Conservation (phyloP, 2,329 filamentous ascomycete genomes). For the Alternaria viburni region DNA sequence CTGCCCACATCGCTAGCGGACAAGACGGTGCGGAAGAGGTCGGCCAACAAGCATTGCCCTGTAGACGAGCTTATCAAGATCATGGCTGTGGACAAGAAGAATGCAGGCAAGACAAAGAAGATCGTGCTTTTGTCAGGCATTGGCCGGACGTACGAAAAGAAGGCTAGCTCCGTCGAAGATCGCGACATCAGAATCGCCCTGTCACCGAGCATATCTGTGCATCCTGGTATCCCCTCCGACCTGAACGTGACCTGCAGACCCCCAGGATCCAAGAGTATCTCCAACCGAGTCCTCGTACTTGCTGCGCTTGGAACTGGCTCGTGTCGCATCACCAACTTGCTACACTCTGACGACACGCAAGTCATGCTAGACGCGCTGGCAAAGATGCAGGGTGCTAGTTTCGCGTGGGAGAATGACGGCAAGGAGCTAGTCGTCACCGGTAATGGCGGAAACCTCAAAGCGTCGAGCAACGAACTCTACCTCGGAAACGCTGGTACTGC, state of each 20-base stretch:
- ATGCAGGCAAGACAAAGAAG: conserved; percentile 93
- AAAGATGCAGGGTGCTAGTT: conserved; percentile 83
- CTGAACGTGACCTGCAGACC: conserved; percentile 79
- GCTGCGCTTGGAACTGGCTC: conserved; percentile 86
- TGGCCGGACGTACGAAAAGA: conserved; percentile 83
- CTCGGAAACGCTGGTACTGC: conserved; percentile 96
- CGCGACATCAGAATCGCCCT: conserved; percentile 81
- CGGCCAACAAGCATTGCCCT: conserved; percentile 84
- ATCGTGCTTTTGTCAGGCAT: conserved; percentile 91
- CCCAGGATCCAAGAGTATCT: conserved; percentile 96
- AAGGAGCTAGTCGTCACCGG: conserved; percentile 87
- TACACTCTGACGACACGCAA: conserved; percentile 96
- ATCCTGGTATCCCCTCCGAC: conserved; percentile 70
- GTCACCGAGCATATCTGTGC: conserved; percentile 77
- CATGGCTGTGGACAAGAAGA: conserved; percentile 99
- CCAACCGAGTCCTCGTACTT: conserved; percentile 91
- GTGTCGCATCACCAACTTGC: conserved; percentile 87
- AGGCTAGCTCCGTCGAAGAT: conserved; percentile 89
- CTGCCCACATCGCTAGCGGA: conserved; percentile 86
- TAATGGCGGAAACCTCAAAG: conserved; percentile 83
- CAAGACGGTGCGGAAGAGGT: conserved; percentile 79
- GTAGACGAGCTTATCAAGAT: conserved; percentile 86
- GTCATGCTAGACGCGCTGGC: conserved; percentile 95
- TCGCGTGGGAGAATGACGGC: conserved; percentile 94
- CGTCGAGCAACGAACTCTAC: conserved; percentile 79